Evolutionary conservation across 2,329 filamentous ascomycete genomes (phyloP).

Genomic region (Leptoxyphium fumago): DNA sequence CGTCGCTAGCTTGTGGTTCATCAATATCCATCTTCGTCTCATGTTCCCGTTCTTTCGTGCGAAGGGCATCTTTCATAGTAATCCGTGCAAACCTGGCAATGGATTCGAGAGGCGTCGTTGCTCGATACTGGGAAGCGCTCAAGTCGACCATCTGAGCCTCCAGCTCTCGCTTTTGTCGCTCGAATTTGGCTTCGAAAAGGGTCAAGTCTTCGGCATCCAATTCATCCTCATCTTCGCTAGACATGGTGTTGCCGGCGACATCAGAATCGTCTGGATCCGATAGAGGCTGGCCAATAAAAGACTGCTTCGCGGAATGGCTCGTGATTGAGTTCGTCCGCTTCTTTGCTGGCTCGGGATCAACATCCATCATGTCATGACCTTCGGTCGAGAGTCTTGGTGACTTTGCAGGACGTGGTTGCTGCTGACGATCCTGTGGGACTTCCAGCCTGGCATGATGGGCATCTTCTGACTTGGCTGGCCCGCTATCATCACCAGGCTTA

Average conservation of each 20-base stretch:
- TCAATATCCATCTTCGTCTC: slow-evolving; percentile 13
- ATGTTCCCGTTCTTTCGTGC: slow-evolving; percentile 9
- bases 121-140: slow-evolving; percentile 26
- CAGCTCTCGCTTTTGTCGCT: slow-evolving; percentile 28
- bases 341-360: slow-evolving; percentile 8
- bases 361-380: slow-evolving; percentile 11
- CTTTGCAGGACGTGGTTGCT: neutral
- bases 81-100: slow-evolving; percentile 28
- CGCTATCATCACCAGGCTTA: neutral
- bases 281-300: slow-evolving; percentile 17
- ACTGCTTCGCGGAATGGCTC: slow-evolving; percentile 15
- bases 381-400: neutral
- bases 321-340: neutral
- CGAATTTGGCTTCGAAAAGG: slow-evolving; percentile 32
- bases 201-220: slow-evolving; percentile 33
- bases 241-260: slow-evolving; percentile 12
- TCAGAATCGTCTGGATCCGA: slow-evolving; percentile 6
- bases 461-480: neutral
- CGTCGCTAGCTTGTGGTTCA: slow-evolving; percentile 4
- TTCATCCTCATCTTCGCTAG: slow-evolving; percentile 32
- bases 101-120: slow-evolving; percentile 28
- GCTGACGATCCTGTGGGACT: neutral
- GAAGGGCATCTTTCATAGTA: slow-evolving; percentile 17
- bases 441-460: neutral
- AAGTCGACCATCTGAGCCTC: slow-evolving; percentile 30